These are phyloP conservation scores for Linnemannia zychae DNA, from an alignment of 192 early-diverging fungal species.

Conservation along the genomic window DNA sequence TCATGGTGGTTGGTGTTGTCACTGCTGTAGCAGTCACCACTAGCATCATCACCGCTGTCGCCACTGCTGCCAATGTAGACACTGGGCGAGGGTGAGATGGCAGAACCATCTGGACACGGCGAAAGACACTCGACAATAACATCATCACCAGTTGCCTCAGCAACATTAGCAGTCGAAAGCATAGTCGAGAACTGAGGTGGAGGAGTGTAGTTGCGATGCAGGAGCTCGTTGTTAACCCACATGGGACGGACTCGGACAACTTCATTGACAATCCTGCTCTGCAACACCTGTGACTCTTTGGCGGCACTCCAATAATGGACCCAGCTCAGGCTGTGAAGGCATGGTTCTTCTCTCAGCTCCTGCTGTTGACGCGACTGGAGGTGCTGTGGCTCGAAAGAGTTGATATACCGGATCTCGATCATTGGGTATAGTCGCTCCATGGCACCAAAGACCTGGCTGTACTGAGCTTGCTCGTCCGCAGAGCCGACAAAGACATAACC, in stretches of 20 bases:
- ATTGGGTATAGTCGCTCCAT: conserved; percentile 26
- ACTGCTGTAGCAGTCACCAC: not conserved
- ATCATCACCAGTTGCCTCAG: not conserved
- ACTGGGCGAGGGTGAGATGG: conserved; percentile 1
- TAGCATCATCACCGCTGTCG: not conserved
- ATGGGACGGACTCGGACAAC: conserved; percentile 49
- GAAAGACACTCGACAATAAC: not conserved
- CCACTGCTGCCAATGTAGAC: conserved; percentile 20
- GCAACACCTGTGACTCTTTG: conserved; percentile 51
- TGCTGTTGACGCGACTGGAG: conserved; percentile 47
- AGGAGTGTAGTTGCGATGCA: conserved; percentile 45
- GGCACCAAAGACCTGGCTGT: conserved; percentile 45
- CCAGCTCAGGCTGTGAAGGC: conserved; percentile 45
- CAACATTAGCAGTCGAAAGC: not conserved
- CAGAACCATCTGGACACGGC: not conserved
- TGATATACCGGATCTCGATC: conserved; percentile 53
- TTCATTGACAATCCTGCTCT: conserved; percentile 53
- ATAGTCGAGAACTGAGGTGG: not conserved
- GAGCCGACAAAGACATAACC: conserved; percentile 54
- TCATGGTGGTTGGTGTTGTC: not conserved
- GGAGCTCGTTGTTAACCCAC: conserved; percentile 42
- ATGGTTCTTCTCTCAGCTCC: conserved; percentile 38
- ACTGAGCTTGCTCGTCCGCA: conserved; percentile 39
- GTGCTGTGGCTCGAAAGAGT: conserved; percentile 47
- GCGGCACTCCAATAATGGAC: conserved; percentile 55